phyloP scores from a whole-genome alignment of 148 eudicot genomes.

The Selenicereus undatus region DNA sequence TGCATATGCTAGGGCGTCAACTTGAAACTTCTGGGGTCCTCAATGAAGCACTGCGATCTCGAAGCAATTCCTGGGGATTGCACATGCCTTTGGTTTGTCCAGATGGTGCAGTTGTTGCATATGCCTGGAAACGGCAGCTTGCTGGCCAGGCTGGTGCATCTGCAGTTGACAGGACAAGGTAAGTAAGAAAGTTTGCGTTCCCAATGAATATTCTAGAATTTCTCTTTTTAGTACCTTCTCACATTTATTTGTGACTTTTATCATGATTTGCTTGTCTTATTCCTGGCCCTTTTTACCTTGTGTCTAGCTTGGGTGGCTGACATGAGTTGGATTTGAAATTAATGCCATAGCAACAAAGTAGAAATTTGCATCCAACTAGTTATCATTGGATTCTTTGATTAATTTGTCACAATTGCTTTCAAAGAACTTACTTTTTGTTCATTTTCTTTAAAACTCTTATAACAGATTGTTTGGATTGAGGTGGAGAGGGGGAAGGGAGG shows the following conservation, averaged over 20 bases:
- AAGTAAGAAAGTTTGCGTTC: background rate
- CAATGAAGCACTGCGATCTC: constrained; percentile 80
- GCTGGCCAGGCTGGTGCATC: constrained; percentile 99
- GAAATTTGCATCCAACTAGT: background rate
- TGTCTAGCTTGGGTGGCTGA: background rate
- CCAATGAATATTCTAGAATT: background rate
- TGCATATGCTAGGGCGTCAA: constrained; percentile 58
- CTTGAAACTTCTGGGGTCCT: constrained; percentile 92
- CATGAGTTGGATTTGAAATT: background rate
- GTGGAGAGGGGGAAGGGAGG: too few relatives aligned
- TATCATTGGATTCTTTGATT: background rate
- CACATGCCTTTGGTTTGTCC: constrained; percentile 99
- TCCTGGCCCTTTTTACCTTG: background rate
- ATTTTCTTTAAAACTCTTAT: too few relatives aligned
- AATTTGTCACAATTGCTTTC: background rate
- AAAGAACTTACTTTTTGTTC: background rate
- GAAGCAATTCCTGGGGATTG: constrained; percentile 98
- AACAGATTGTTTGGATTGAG: too few relatives aligned
- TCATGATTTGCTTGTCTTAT: background rate
- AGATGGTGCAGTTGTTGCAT: constrained; percentile 99
- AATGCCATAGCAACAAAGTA: background rate
- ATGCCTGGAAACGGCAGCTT: constrained; percentile 99
- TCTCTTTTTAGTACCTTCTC: background rate
- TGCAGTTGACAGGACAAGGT: constrained; percentile 99
- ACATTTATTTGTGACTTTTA: background rate